These are phyloP conservation scores for Penicillium sp. DNA, from an alignment of 2,329 filamentous ascomycete genomes.

Conservation along the genomic window DNA sequence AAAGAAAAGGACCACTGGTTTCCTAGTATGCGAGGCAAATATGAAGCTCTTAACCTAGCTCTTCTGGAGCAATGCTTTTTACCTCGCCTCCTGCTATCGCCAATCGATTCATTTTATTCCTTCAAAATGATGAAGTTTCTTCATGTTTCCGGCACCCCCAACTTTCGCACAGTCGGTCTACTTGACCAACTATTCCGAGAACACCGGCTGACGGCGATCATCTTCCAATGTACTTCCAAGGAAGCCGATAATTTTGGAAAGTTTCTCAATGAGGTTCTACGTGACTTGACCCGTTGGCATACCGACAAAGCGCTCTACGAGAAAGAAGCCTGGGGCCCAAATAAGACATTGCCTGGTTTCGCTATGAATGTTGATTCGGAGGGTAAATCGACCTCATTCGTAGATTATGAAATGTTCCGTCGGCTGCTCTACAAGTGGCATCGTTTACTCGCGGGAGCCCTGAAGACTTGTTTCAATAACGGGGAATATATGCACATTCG, in stretches of 20 bases:
- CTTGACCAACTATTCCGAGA: constrained; percentile 81
- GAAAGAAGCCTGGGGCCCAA: constrained; percentile 69
- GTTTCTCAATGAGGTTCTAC: constrained; percentile 77
- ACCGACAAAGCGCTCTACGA: constrained; percentile 71
- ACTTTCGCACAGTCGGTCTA: constrained; percentile 80
- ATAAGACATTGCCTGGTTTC: constrained; percentile 70
- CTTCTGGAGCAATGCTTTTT: constrained; percentile 88
- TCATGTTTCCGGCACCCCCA: constrained; percentile 76
- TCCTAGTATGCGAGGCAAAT: constrained; percentile 58
- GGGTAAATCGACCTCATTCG: constrained; percentile 65
- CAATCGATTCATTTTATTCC: constrained; percentile 82
- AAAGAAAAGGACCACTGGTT: constrained; percentile 81
- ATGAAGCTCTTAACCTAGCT: constrained; percentile 66
- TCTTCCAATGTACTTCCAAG: constrained; percentile 84
- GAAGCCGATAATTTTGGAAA: constrained; percentile 92
- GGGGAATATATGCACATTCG: constrained; percentile 97
- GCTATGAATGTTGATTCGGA: constrained; percentile 67
- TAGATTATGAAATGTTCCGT: constrained; percentile 83
- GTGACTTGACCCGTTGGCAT: constrained; percentile 82
- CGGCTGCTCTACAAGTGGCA: constrained; percentile 89
- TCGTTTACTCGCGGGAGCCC: constrained; percentile 69
- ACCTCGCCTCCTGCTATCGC: constrained; percentile 79
- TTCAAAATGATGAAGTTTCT: constrained; percentile 84
- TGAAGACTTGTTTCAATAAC: constrained; percentile 76
- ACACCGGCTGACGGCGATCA: constrained; percentile 73